Conservation (phyloP, 306 rosid genomes). For the Pterocarpus macrocarpus region DNA sequence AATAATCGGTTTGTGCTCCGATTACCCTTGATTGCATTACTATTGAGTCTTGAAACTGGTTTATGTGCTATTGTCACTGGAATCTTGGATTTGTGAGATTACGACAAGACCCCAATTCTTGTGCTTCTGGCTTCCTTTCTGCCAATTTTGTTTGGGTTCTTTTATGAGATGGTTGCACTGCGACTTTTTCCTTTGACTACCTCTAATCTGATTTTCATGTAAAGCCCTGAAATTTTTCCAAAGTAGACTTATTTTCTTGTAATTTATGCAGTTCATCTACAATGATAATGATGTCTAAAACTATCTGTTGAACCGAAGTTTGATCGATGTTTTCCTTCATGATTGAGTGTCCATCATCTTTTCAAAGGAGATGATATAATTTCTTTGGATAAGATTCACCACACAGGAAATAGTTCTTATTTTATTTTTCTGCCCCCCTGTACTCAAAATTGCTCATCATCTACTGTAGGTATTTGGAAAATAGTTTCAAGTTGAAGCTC, state of each 20-base stretch:
- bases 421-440: slow-evolving; percentile 22
- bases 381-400: slow-evolving; percentile 5
- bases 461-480: slow-evolving; percentile 58
- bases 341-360: not conserved
- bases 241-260: slow-evolving; percentile 3
- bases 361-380: not conserved
- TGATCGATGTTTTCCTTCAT: not conserved
- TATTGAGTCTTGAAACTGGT: slow-evolving; percentile 21
- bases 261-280: not conserved
- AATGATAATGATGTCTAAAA: not conserved
- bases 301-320: slow-evolving; percentile 19
- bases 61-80: slow-evolving; percentile 17
- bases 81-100: slow-evolving; percentile 37
- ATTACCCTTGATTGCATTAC: slow-evolving; percentile 14
- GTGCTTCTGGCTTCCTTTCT: not conserved
- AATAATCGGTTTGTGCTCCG: not conserved
- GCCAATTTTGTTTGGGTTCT: slow-evolving; percentile 2
- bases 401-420: not conserved
- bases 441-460: slow-evolving; percentile 34
- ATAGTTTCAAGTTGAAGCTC: slow-evolving; percentile 47
- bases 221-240: not conserved
- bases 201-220: not conserved
- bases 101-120: not conserved
- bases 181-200: not conserved
- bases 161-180: slow-evolving; percentile 13